Percentiles rank a stretch among this genome's conserved stretches.
These are phyloP conservation scores for Metrosideros polymorpha DNA, from an alignment of 441 rosid species.

Conservation along the genomic window DNA sequence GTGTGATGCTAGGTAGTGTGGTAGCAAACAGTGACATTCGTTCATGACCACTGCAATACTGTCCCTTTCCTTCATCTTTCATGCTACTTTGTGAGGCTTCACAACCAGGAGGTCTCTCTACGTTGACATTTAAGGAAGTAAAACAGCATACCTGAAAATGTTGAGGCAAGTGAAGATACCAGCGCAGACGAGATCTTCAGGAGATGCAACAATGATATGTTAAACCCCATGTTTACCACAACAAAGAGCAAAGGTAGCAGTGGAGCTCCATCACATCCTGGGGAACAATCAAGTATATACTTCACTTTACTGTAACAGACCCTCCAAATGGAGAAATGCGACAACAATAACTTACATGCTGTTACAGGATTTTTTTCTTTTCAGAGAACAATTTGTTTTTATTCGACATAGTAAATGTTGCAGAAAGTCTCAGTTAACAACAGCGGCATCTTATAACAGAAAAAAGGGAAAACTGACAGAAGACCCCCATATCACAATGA, in stretches of 20 bases:
- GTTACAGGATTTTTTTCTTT: not conserved
- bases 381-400: not conserved
- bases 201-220: constrained; percentile 81
- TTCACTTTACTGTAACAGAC: not conserved
- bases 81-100: not conserved
- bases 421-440: not conserved
- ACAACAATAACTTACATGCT: not conserved
- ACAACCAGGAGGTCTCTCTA: not conserved
- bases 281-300: not conserved
- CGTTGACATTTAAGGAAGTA: not conserved
- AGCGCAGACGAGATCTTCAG: constrained; percentile 90
- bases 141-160: constrained; percentile 59
- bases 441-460: not conserved
- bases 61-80: not conserved
- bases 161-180: constrained; percentile 82
- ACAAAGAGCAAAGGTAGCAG: constrained; percentile 75
- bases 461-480: not conserved
- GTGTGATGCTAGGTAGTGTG: not conserved
- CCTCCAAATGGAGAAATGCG: not conserved
- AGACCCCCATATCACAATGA: not conserved
- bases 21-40: not conserved
- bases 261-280: constrained; percentile 96
- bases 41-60: not conserved
- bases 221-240: constrained; percentile 78
- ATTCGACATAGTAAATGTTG: not conserved